These are phyloP conservation scores for Limnanthes douglasii DNA, from an alignment of 345 rosid genomes.

Conservation along the genomic window DNA sequence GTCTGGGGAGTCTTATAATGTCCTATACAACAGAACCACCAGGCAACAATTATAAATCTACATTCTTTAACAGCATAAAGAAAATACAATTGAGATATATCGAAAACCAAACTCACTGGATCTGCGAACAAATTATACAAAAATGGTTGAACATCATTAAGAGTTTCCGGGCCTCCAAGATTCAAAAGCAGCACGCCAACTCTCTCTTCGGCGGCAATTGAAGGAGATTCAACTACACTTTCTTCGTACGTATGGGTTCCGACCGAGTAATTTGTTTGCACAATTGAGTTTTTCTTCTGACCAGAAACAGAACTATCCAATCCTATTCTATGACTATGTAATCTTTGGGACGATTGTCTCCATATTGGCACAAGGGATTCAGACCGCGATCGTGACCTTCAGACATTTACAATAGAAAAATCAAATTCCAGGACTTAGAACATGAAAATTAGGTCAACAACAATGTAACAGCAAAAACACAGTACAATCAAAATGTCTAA, in stretches of 20 bases:
- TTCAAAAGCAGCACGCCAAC: conserved; percentile 78
- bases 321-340: no score
- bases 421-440: no score
- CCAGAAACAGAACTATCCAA: conserved; percentile 2
- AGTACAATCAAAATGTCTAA: no score
- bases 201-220: conserved; percentile 37
- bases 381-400: no score
- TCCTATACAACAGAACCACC: conserved; percentile 28
- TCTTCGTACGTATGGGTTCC: conserved; percentile 23
- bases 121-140: conserved; percentile 87
- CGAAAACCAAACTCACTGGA: conserved; percentile 40
- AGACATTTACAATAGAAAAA: no score
- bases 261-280: conserved; percentile 21
- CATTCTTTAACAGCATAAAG: not conserved
- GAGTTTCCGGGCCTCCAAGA: conserved; percentile 82
- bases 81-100: no score
- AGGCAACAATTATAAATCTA: not conserved
- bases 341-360: no score
- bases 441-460: no score
- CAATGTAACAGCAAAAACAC: no score
- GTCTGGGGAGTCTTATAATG: conserved; percentile 78
- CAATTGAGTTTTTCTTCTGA: conserved; percentile 20
- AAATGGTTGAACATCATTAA: conserved; percentile 77
- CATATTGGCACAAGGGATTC: no score
- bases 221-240: conserved; percentile 10